Evolutionary conservation across 2,329 filamentous ascomycete genomes (phyloP).

Genomic region (Sordariomycetes sp.): DNA sequence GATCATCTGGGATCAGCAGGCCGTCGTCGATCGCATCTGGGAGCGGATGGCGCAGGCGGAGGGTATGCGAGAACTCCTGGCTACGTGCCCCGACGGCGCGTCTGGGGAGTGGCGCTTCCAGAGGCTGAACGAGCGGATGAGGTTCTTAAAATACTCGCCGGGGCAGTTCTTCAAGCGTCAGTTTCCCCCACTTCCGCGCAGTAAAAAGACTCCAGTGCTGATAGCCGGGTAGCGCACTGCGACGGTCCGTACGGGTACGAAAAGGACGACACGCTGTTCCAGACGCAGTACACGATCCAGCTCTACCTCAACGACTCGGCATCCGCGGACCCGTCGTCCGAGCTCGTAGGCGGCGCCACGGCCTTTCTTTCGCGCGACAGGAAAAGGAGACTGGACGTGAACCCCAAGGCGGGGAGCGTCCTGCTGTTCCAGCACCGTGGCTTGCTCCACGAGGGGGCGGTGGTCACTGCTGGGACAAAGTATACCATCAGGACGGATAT

Average conservation of each 20-base stretch:
- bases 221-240: conserved; percentile 39
- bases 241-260: conserved; percentile 42
- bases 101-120: conserved; percentile 25
- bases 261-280: background rate
- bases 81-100: conserved; percentile 7
- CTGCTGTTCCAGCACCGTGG: conserved; percentile 44
- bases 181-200: conserved; percentile 6
- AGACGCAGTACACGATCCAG: conserved; percentile 3
- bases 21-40: conserved; percentile 51
- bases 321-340: background rate
- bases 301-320: conserved; percentile 15
- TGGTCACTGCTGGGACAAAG: conserved; percentile 36
- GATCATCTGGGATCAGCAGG: conserved; percentile 59
- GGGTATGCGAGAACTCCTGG: conserved; percentile 26
- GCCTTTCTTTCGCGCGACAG: conserved; percentile 33
- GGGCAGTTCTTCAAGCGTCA: conserved; percentile 59
- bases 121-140: conserved; percentile 57
- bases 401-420: conserved; percentile 43
- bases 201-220: background rate
- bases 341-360: conserved; percentile 39
- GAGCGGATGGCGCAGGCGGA: conserved; percentile 33
- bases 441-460: conserved; percentile 31
- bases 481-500: conserved; percentile 16
- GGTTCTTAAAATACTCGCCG: conserved; percentile 59
- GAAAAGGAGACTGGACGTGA: conserved; percentile 31